Evolutionary conservation across 2,329 filamentous ascomycete genomes (phyloP).

Genomic region (Phoma herbarum): DNA sequence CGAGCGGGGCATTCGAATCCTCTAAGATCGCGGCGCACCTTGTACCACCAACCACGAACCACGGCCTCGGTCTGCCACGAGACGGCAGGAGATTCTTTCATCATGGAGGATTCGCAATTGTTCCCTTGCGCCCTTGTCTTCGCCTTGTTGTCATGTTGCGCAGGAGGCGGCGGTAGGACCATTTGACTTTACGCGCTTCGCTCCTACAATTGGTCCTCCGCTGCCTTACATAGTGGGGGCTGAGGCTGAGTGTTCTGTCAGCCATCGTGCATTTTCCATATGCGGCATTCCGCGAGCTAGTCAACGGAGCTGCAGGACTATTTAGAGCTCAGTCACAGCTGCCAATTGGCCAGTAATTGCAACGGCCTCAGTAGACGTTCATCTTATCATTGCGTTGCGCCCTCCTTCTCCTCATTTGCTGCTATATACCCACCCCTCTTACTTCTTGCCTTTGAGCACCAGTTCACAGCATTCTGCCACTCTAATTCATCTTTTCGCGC

Average conservation of each 20-base stretch:
- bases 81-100: neutral
- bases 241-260: slow-evolving; percentile 31
- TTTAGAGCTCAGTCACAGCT: slow-evolving; percentile 3
- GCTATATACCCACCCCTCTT: neutral
- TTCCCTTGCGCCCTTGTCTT: slow-evolving; percentile 9
- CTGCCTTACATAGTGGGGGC: slow-evolving; percentile 23
- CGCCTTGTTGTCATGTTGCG: neutral
- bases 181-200: neutral
- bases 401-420: neutral
- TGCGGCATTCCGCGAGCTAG: slow-evolving; percentile 24
- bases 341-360: slow-evolving; percentile 13
- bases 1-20: slow-evolving; percentile 1
- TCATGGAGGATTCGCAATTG: neutral
- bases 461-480: neutral
- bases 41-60: slow-evolving; percentile 14
- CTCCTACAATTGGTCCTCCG: slow-evolving; percentile 11
- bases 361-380: neutral
- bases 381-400: neutral
- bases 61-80: slow-evolving; percentile 6
- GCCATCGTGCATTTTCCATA: slow-evolving; percentile 27
- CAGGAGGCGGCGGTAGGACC: neutral
- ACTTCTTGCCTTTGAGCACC: neutral
- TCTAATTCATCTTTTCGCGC: neutral
- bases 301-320: slow-evolving; percentile 16
- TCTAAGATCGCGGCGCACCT: slow-evolving; percentile 8